phyloP scores from a whole-genome alignment of 768 basidiomycete species.

The Galerina marginata region DNA sequence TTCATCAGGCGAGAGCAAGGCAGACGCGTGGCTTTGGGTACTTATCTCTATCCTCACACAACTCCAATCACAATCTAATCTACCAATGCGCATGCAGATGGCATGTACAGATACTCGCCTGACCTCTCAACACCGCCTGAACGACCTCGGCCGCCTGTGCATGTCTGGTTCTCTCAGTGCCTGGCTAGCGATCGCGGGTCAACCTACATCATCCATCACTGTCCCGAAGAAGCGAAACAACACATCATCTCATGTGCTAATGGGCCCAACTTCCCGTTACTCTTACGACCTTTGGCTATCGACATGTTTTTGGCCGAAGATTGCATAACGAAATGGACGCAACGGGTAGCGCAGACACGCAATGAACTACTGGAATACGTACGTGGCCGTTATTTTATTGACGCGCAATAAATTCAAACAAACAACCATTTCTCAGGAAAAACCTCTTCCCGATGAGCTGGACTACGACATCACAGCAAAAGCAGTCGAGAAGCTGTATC shows the following conservation, averaged over 20 bases:
- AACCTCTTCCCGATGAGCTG: background rate
- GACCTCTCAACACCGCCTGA: background rate
- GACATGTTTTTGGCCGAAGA: conserved; percentile 2
- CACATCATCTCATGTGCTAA: background rate
- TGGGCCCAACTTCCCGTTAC: background rate
- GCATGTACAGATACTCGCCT: conserved; percentile 2
- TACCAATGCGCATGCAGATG: background rate
- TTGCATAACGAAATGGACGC: background rate
- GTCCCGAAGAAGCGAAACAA: background rate
- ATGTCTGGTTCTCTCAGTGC: conserved; percentile 8
- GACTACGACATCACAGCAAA: background rate
- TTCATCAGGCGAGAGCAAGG: conserved; percentile 1
- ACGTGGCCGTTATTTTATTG: background rate
- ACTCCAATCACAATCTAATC: too few species aligned
- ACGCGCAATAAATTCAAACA: too few species aligned
- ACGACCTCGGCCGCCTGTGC: background rate
- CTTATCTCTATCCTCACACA: too few species aligned
- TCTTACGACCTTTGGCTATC: background rate
- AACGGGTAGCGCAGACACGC: background rate
- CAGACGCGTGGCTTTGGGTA: background rate
- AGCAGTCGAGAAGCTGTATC: background rate
- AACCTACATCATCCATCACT: conserved; percentile 4
- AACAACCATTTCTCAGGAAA: background rate
- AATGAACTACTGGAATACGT: background rate
- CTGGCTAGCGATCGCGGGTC: background rate